Evolutionary conservation across 768 basidiomycete species (phyloP), one percentile per base, ranked within the genome.

Genomic region (Pleurotus salmoneostramineus): DNA sequence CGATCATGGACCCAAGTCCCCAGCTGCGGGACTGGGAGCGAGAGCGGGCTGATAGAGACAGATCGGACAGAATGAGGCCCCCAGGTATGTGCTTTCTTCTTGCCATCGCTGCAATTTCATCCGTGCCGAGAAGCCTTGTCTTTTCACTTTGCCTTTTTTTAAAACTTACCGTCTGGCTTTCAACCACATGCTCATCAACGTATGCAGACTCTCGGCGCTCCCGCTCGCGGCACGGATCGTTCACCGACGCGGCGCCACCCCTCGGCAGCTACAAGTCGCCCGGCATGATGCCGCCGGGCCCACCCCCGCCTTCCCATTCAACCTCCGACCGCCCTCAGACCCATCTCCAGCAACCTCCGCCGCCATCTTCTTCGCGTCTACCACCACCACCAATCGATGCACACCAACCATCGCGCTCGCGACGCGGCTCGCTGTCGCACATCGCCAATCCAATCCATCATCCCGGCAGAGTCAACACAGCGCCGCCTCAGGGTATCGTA

Each of bases 1-100:
- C 51, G 67, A 65, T 21, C 66, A 66, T 14, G 68, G 69, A 37
- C 66, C 65, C 35, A 66, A 70, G 61, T 49, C 51, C 21, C 11
- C 69, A 40, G 40, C 40, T 42, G 8, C 43, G 64, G 36, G 65
- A 68, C 34, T 4, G 61, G 15, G 69, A 61, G 15, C 58, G 62
- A 46, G 65, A 70, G 11, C 44, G 61, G 31, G 59, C 34, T 33
- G 58, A 51, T 3, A 37, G 52, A 37, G 52, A 55, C n/a, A 42
- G 52, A 40, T 17, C 35, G 36, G 45, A 58, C 31, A 34, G 45
- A n/a, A 45, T 56, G 46, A 17, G 50, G 34, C 52, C 27, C 10
- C 5, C 36, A 6, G 52, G 52, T 55, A 42, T 12, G 52, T 55
- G 10, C 21, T 2, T 6, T 40, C 14, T 10, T 42, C 42, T 27